Evolutionary conservation across 208 protist species (phyloP), one percentile per base, ranked within the genome.

Genomic region (Leishmania gerbilli): DNA sequence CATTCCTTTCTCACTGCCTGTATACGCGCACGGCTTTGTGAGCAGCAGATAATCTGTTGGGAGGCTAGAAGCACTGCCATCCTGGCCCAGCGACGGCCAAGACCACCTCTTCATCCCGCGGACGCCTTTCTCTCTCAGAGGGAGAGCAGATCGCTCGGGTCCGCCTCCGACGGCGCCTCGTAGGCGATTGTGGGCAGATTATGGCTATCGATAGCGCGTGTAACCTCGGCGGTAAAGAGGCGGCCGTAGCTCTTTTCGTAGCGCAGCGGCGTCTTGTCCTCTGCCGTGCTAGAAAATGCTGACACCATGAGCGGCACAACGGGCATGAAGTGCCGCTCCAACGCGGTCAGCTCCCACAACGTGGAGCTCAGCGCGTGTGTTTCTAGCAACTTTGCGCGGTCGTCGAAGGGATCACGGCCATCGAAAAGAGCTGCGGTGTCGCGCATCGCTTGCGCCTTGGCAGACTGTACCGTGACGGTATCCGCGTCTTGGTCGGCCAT

Each of bases 211-310:
- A 96, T 87, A 13, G 87, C 79, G 27, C 93, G 86, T 21, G 95
- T 96, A 55, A 96, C 91, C 80, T 97, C 92, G 11, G 92, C 79
- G 3, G 95, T 93, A 62, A 97, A 96, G 11, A 97, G 90, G 1
- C 95, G 90, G 4, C 86, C 93, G 87, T 96, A 97, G 75, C 89
- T 93, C 81, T 96, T 96, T 69, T 97, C 92, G 74, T 91, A 95
- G n/a, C 87, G 86, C 75, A 97, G 85, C 40, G 95, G 95, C 19
- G 88, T 89, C 80, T 92, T 94, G 85, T 97, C 95, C 88, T 95
- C 90, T 45, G 93, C 92, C 40, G 88, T 89, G 84, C 92, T 96
- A 24, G 87, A 72, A 75, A 95, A 97, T 1, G 93, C 90, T 9
- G 89, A 88, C 45, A 97, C 90, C 95, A 97, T 98, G 49, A 96